These are phyloP conservation scores for Talaromyces sp. DNA, from an alignment of 2,329 filamentous ascomycete species.

Conservation along the genomic window DNA sequence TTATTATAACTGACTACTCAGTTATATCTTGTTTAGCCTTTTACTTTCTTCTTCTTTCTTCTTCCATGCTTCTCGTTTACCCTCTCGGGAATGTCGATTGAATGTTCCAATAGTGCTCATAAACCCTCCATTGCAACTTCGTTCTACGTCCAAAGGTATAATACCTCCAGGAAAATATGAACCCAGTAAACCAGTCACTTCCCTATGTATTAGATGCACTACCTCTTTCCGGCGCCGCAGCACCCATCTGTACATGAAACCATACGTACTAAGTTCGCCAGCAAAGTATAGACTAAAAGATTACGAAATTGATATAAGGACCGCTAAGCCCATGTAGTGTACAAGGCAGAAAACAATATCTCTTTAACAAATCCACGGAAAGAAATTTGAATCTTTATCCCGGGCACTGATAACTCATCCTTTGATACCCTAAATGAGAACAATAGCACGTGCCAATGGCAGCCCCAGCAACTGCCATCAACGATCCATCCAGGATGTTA, in stretches of 20 bases:
- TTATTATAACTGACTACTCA: background rate
- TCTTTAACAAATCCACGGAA: background rate
- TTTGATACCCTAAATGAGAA: background rate
- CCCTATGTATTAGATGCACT: background rate
- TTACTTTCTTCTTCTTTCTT: background rate
- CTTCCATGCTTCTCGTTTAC: background rate
- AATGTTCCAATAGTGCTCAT: background rate
- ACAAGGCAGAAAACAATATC: background rate
- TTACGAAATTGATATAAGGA: background rate
- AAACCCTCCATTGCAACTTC: background rate
- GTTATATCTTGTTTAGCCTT: background rate
- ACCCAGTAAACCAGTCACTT: background rate
- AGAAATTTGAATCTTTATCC: background rate
- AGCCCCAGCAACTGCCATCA: constrained; percentile 8
- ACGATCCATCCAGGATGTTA: background rate
- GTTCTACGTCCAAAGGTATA: background rate
- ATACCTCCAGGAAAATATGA: background rate
- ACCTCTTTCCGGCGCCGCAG: background rate
- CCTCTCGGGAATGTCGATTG: background rate
- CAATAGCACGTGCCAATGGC: constrained; percentile 2
- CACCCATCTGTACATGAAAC: background rate
- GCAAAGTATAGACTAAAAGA: background rate
- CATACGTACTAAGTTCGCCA: background rate
- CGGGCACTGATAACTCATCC: background rate
- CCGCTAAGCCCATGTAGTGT: background rate